Evolutionary conservation across 1,139 yeast species (phyloP).

Genomic region (Magnusiomyces tetraspermus): DNA sequence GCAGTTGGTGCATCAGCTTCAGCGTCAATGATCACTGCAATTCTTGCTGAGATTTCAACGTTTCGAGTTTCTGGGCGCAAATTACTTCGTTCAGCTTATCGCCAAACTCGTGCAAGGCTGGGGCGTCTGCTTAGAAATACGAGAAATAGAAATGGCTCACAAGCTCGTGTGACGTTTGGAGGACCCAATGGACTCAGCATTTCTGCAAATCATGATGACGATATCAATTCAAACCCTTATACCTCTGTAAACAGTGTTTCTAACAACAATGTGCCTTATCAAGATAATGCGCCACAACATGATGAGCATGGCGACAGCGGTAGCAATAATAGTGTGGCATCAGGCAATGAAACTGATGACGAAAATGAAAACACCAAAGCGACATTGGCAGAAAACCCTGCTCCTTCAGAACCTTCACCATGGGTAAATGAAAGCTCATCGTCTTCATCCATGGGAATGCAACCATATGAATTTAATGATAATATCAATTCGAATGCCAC

Average conservation of each 20-base stretch:
- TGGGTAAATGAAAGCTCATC: not conserved
- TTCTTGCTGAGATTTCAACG: constrained; percentile 46
- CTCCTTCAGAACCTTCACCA: not conserved
- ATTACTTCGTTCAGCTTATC: not conserved
- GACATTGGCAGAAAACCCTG: not conserved
- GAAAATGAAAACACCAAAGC: not conserved
- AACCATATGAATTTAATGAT: not conserved
- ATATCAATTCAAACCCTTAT: not conserved
- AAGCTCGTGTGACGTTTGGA: not conserved
- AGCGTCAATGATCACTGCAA: constrained; percentile 40
- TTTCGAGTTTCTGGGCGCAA: constrained; percentile 24
- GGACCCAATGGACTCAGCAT: not conserved
- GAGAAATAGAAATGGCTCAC: too few species aligned
- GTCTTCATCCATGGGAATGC: not conserved
- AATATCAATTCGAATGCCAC: not conserved
- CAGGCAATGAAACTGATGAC: not conserved
- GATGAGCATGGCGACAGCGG: not conserved
- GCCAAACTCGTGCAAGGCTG: not conserved
- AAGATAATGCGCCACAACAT: not conserved
- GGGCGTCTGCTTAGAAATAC: not conserved
- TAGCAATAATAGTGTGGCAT: not conserved
- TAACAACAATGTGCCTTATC: not conserved
- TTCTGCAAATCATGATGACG: not conserved
- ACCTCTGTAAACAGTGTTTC: too few species aligned
- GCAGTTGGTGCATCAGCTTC: constrained; percentile 51